Evolutionary conservation across 169 alveolate species (phyloP).

Genomic region (Eimeria acervulina): DNA sequence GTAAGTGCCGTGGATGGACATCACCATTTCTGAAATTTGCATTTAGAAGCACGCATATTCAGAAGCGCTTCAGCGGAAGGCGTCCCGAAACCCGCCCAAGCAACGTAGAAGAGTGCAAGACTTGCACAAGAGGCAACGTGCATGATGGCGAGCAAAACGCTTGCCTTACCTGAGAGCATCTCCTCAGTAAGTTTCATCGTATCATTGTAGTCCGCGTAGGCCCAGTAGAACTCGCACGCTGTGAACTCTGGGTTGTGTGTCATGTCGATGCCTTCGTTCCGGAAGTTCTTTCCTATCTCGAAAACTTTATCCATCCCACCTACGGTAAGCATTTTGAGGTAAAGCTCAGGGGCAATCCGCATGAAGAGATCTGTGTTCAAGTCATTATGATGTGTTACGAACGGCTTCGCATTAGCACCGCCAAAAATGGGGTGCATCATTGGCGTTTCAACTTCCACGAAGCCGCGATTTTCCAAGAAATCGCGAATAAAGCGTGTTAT

Average conservation of each 20-base stretch:
- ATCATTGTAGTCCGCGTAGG: slow-evolving; percentile 98
- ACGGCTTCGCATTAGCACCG: slow-evolving; percentile 99
- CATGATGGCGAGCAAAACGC: too few species aligned
- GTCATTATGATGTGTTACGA: slow-evolving; percentile 98
- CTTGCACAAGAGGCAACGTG: neutral
- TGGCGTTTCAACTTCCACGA: slow-evolving; percentile 99
- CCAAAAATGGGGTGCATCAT: slow-evolving; percentile 98
- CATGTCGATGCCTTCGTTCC: slow-evolving; percentile 99
- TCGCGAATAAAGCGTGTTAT: slow-evolving; percentile 91
- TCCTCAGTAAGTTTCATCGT: slow-evolving; percentile 98
- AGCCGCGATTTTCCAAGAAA: slow-evolving; percentile 95
- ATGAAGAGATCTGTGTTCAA: slow-evolving; percentile 97
- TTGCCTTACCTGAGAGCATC: slow-evolving; percentile 91
- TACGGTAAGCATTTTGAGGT: slow-evolving; percentile 96
- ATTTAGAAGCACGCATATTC: neutral
- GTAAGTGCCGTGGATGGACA: slow-evolving; percentile 95
- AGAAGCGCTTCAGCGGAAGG: neutral
- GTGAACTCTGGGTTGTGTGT: slow-evolving; percentile 99
- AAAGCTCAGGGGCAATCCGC: slow-evolving; percentile 99
- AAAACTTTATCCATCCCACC: slow-evolving; percentile 98
- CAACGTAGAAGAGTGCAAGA: neutral
- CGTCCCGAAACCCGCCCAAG: neutral
- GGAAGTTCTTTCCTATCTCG: slow-evolving; percentile 99
- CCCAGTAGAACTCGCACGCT: slow-evolving; percentile 98
- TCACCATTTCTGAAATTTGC: slow-evolving; percentile 86